phyloP scores from a whole-genome alignment of 1,284 basidiomycete genomes.

The Moesziomyces parantarcticus region DNA sequence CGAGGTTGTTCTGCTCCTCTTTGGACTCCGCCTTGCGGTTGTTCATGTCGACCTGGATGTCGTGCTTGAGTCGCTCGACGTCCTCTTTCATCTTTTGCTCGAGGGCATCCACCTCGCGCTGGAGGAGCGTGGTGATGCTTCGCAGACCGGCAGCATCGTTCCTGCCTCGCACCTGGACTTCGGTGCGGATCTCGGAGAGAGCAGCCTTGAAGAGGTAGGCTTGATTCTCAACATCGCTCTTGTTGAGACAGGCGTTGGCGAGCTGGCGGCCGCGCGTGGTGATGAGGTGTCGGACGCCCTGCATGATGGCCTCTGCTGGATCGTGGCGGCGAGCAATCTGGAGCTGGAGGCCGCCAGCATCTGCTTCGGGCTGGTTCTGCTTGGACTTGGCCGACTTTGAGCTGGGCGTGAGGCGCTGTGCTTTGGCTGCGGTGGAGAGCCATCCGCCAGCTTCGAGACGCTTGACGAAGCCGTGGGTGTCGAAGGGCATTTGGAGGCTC shows the following conservation, averaged over 20 bases:
- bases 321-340: constrained; percentile 56
- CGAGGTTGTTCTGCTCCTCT: constrained; percentile 84
- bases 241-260: constrained; percentile 78
- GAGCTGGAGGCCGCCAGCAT: constrained; percentile 15
- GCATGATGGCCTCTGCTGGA: constrained; percentile 75
- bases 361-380: constrained; percentile 16
- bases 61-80: constrained; percentile 86
- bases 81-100: constrained; percentile 95
- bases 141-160: constrained; percentile 86
- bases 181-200: constrained; percentile 87
- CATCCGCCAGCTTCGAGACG: constrained; percentile 59
- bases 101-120: constrained; percentile 87
- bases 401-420: constrained; percentile 12
- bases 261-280: constrained; percentile 81
- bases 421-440: constrained; percentile 24
- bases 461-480: constrained; percentile 61
- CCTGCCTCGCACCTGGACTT: constrained; percentile 82
- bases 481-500: constrained; percentile 57
- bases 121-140: constrained; percentile 78
- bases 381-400: constrained; percentile 22
- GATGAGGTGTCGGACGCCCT: constrained; percentile 82
- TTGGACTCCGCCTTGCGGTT: constrained; percentile 92
- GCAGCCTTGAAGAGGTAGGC: constrained; percentile 96
- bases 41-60: constrained; percentile 96
- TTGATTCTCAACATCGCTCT: constrained; percentile 79